Base-by-base conservation (phyloP, 2,329 filamentous ascomycete species). In the Cercospora janseana region DNA sequence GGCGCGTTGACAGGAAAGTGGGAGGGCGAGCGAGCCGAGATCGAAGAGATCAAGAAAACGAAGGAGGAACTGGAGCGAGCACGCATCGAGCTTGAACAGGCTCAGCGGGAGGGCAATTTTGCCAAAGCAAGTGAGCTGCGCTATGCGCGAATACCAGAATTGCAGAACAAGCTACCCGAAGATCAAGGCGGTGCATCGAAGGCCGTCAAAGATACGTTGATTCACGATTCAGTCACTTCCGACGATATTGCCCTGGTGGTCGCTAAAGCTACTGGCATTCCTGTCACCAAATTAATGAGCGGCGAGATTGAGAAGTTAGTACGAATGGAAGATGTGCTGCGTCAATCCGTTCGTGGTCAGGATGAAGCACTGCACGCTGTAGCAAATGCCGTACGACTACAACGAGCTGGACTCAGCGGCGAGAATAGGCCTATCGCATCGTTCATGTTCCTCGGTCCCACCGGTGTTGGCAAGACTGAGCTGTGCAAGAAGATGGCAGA, bases 391-490 rank as follows among this genome's bases (percentile, higher is more conserved):
- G 92, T 98, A 6, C 83, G 93, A 15, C 86, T 96, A 76, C 93
- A 97, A 70, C 81, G 93, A 57, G 93, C 93, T 6, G 93, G 93
- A 1, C 76, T 97, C 6, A 94, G 87, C 52, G 90, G 90, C 26
- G 89, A 96, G 63, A 95, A 96, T 68, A 80, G 90, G 0, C 93
- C 93, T 0, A 78, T 95, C 4, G 93, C 92, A 0, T 94, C 87
- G 0, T 96, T 97, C 75, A 96, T 97, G 85, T 96, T 97, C 79
- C 79, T 97, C 3, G 93, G 93, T 0, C 93, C 93, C 4, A 97
- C 93, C 0, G 93, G 93, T 65, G 92, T 96, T 13, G 93, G 93
- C 50, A 98, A 97, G 75, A 98, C 93, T 3, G 91, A 97, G 66
- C 81, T 97, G 1, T 95, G 91, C 78, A 97, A 97, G 77, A 92